phyloP scores from a whole-genome alignment of 1,284 basidiomycete genomes.

The Melampsora americana region DNA sequence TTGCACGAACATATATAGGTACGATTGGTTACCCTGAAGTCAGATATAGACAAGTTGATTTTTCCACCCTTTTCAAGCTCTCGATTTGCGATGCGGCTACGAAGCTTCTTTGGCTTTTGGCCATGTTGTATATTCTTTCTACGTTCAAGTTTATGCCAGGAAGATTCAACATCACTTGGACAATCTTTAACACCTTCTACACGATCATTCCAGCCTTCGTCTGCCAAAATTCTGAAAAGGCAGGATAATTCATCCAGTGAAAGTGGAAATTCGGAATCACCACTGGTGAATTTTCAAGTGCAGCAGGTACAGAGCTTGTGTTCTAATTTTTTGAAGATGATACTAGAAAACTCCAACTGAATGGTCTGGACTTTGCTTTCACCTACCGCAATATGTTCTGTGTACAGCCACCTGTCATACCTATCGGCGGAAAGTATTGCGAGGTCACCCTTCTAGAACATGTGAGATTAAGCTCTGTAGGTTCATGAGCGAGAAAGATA shows the following conservation, averaged over 20 bases:
- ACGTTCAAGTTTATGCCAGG: neutral
- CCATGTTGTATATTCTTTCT: neutral
- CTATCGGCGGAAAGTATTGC: conserved; percentile 22
- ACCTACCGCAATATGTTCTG: neutral
- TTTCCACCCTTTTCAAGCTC: too few species aligned
- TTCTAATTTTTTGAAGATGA: neutral
- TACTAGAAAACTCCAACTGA: neutral
- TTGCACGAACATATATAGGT: too few species aligned
- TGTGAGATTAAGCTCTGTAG: conserved; percentile 1
- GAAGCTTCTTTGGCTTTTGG: neutral
- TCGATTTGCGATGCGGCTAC: too few species aligned
- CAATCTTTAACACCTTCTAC: neutral
- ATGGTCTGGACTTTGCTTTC: neutral
- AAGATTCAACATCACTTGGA: neutral
- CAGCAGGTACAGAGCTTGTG: neutral
- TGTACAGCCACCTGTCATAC: conserved; percentile 27
- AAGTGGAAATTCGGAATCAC: neutral
- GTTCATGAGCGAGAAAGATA: neutral
- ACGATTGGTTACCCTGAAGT: too few species aligned
- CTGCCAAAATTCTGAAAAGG: neutral
- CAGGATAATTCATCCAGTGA: neutral
- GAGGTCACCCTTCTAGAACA: conserved; percentile 15
- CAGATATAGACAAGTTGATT: too few species aligned
- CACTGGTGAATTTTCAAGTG: neutral
- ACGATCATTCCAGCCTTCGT: neutral